Conservation (phyloP, 2,329 filamentous ascomycete genomes). For the Ceratocystis destructans region DNA sequence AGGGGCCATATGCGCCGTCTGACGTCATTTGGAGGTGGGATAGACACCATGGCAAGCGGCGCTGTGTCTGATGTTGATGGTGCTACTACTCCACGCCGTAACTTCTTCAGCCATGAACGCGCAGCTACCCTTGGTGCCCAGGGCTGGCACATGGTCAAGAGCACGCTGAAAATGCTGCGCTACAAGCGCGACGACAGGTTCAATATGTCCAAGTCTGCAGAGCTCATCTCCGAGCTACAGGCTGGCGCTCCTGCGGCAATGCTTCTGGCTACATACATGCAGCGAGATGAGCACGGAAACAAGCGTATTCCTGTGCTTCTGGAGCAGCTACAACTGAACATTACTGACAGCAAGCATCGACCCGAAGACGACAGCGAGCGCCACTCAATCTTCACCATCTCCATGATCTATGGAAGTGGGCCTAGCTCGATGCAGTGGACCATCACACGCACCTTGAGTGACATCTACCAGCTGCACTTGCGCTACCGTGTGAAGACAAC, state of each 20-base stretch:
- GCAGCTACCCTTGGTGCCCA: constrained; percentile 62
- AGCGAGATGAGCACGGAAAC: constrained; percentile 90
- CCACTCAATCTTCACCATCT: constrained; percentile 79
- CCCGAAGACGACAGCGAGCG: constrained; percentile 50
- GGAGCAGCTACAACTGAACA: constrained; percentile 81
- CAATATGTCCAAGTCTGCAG: constrained; percentile 88
- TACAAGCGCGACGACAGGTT: constrained; percentile 77
- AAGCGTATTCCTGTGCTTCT: constrained; percentile 88
- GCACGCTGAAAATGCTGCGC: constrained; percentile 65
- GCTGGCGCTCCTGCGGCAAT: constrained; percentile 86
- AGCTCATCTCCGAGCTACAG: constrained; percentile 86
- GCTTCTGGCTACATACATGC: constrained; percentile 94
- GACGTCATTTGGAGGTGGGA: constrained; percentile 50
- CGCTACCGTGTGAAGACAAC: constrained; percentile 82
- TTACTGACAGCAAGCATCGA: constrained; percentile 63
- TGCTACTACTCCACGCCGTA: constrained; percentile 39
- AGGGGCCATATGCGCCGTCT: constrained; percentile 49
- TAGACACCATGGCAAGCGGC: constrained; percentile 7
- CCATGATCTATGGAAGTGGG: constrained; percentile 90
- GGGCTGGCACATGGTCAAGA: constrained; percentile 88
- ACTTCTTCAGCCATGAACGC: constrained; percentile 50
- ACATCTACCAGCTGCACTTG: constrained; percentile 84
- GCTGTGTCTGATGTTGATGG: constrained; percentile 48
- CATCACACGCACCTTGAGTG: constrained; percentile 70
- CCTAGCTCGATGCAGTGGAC: constrained; percentile 95